Percentiles rank a stretch among this genome's conserved stretches.
Evolutionary conservation across 139 green algal species (phyloP).

Genomic region (Edaphochlamys debaryana): DNA sequence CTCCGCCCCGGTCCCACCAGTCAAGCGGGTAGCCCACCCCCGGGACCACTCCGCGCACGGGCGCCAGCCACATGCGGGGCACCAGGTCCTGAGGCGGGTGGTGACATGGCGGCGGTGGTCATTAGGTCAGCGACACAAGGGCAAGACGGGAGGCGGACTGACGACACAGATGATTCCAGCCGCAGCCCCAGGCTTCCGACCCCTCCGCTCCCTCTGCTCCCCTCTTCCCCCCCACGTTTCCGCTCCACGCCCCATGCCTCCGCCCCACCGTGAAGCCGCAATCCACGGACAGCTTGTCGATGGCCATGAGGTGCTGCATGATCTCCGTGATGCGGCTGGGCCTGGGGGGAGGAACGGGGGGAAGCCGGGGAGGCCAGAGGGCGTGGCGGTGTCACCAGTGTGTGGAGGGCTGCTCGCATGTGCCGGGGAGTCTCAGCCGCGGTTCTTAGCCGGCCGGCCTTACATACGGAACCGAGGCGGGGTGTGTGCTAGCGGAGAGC

Average conservation of each 20-base stretch:
- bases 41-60: slow-evolving; percentile 45
- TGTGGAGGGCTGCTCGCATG: background rate
- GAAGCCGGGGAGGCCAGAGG: background rate
- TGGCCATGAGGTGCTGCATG: slow-evolving; percentile 51
- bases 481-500: background rate
- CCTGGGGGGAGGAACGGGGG: slow-evolving; percentile 5
- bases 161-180: too few relatives aligned
- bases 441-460: too few relatives aligned
- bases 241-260: too few relatives aligned
- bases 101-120: too few relatives aligned
- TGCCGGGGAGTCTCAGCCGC: too few relatives aligned
- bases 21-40: slow-evolving; percentile 14
- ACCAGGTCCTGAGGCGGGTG: slow-evolving; percentile 20
- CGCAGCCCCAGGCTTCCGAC: too few relatives aligned
- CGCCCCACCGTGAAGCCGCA: slow-evolving; percentile 52
- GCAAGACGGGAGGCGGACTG: background rate
- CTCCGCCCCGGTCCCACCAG: too few relatives aligned
- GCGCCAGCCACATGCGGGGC: slow-evolving; percentile 48
- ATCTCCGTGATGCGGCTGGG: slow-evolving; percentile 25
- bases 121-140: too few relatives aligned
- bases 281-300: slow-evolving; percentile 43
- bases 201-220: too few relatives aligned
- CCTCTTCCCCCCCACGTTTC: too few relatives aligned
- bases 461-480: too few relatives aligned
- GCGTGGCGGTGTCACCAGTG: background rate